These are phyloP conservation scores for Leucosporidium yakuticum DNA, from an alignment of 768 basidiomycete species.

Conservation along the genomic window DNA sequence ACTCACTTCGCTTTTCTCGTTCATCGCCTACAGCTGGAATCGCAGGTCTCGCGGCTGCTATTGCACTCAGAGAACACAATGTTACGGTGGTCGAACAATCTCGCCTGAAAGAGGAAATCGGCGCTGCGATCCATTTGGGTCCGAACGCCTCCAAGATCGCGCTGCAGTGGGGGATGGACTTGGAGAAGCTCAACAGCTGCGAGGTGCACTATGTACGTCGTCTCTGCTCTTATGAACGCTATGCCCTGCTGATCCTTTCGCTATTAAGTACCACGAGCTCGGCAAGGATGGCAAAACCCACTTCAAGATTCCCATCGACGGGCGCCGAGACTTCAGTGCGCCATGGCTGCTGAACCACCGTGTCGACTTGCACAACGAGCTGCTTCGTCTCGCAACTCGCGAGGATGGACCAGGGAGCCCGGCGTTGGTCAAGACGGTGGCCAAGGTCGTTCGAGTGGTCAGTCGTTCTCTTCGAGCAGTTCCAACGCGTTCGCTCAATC, in stretches of 20 bases:
- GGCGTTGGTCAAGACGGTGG: conserved; percentile 12
- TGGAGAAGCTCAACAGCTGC: conserved; percentile 12
- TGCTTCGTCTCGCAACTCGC: conserved; percentile 6
- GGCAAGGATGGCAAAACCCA: not conserved
- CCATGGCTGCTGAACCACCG: conserved; percentile 31
- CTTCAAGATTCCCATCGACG: not conserved
- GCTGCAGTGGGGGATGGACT: conserved; percentile 18
- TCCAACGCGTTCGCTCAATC: too few species aligned
- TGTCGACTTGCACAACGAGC: conserved; percentile 29
- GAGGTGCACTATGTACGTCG: not conserved
- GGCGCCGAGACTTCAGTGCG: conserved; percentile 7
- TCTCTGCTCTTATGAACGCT: too few species aligned
- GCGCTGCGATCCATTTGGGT: conserved; percentile 20
- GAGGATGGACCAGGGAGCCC: conserved; percentile 1
- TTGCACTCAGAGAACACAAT: too few species aligned
- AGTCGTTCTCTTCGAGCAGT: not conserved
- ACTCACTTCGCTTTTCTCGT: too few species aligned
- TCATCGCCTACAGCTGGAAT: too few species aligned
- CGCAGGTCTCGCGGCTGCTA: too few species aligned
- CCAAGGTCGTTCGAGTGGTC: conserved; percentile 16
- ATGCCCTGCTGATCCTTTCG: too few species aligned
- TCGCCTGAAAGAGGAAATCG: too few species aligned
- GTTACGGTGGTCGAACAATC: too few species aligned
- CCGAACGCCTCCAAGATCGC: conserved; percentile 28
- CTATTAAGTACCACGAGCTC: too few species aligned